These are phyloP conservation scores for Hysterangium stoloniferum DNA, from an alignment of 768 basidiomycete genomes.

Conservation along the genomic window DNA sequence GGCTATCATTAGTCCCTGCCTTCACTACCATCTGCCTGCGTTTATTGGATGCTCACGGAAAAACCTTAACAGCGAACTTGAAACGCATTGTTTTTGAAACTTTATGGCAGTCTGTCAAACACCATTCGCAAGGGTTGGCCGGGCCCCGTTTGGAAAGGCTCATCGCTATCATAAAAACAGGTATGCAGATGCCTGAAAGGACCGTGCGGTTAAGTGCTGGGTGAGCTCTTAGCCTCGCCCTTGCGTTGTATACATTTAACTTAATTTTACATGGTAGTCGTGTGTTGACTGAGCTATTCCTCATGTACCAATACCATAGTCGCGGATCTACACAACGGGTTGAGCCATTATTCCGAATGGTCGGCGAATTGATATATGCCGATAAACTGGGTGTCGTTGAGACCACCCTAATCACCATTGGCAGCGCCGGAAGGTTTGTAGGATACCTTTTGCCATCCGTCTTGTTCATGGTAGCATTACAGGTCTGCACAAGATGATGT, in stretches of 20 bases:
- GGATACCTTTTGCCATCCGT: background rate
- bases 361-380: constrained; percentile 42
- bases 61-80: constrained; percentile 40
- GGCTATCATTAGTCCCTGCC: constrained; percentile 17
- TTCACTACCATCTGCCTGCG: constrained; percentile 30
- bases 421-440: constrained; percentile 40
- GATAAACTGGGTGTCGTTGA: constrained; percentile 47
- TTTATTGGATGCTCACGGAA: constrained; percentile 40
- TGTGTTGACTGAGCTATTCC: constrained; percentile 40
- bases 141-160: constrained; percentile 23
- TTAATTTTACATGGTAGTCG: constrained; percentile 26
- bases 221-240: no score
- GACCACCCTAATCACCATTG: constrained; percentile 54
- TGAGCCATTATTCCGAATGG: constrained; percentile 34
- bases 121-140: constrained; percentile 25
- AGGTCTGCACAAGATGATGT: constrained; percentile 45
- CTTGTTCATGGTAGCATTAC: background rate
- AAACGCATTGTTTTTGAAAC: constrained; percentile 36
- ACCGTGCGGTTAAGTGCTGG: constrained; percentile 60
- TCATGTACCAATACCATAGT: constrained; percentile 31
- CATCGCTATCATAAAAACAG: constrained; percentile 36
- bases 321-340: constrained; percentile 27
- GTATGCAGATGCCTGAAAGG: constrained; percentile 47
- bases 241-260: no score
- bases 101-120: constrained; percentile 34